Evolutionary conservation across 495 filamentous ascomycete species (phyloP).

Genomic region (Aspergillus panamensis): DNA sequence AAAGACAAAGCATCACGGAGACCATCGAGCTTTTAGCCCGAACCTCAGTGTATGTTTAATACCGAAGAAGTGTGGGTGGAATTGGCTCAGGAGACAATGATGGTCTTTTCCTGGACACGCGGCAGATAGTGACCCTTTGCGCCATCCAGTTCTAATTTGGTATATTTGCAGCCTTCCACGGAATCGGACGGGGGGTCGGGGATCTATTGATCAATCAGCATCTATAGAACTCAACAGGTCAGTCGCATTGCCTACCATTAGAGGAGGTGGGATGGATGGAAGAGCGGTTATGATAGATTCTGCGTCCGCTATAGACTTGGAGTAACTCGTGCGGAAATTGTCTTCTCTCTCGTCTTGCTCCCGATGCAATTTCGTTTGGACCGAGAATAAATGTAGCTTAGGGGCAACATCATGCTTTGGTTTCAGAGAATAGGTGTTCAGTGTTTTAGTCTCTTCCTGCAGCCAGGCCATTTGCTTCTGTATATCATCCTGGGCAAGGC

Average conservation of each 20-base stretch:
- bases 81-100: too few relatives aligned
- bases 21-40: too few relatives aligned
- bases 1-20: too few relatives aligned
- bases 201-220: neutral
- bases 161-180: neutral
- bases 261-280: conserved; percentile 28
- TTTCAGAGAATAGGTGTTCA: conserved; percentile 39
- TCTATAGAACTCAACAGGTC: neutral
- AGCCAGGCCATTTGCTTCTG: conserved; percentile 35
- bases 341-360: conserved; percentile 6
- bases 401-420: conserved; percentile 28
- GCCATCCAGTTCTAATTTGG: neutral
- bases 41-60: too few relatives aligned
- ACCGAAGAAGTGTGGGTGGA: too few relatives aligned
- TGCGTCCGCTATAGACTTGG: conserved; percentile 17
- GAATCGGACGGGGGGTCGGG: neutral
- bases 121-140: neutral
- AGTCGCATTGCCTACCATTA: neutral
- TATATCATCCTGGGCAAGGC: conserved; percentile 18
- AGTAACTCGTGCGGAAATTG: conserved; percentile 3
- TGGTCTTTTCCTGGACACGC: neutral
- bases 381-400: conserved; percentile 36
- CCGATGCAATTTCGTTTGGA: conserved; percentile 25
- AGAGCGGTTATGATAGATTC: conserved; percentile 40
- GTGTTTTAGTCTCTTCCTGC: conserved; percentile 28